phyloP scores from a whole-genome alignment of 2,329 filamentous ascomycete genomes.

The Clarireedia paspali region DNA sequence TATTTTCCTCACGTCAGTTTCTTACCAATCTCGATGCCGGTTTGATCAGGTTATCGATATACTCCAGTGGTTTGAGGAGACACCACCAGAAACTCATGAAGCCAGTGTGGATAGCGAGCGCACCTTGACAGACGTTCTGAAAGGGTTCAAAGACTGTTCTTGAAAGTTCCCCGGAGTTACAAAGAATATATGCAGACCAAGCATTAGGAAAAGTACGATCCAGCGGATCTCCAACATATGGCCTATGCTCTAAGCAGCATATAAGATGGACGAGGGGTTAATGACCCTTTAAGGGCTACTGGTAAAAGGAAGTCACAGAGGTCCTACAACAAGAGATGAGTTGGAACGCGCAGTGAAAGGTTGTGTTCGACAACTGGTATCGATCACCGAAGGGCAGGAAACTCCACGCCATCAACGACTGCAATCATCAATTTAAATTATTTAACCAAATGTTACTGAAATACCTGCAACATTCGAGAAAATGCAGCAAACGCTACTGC shows the following conservation, averaged over 20 bases:
- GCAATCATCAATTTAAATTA: no score
- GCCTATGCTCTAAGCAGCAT: neutral
- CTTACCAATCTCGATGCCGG: neutral
- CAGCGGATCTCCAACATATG: neutral
- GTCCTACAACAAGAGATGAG: no score
- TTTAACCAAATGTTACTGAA: no score
- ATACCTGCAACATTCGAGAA: no score
- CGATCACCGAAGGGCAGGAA: no score
- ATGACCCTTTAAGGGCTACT: neutral
- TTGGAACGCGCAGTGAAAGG: no score
- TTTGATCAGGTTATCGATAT: neutral
- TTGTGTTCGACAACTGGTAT: no score
- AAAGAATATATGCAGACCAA: neutral
- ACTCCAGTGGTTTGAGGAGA: neutral
- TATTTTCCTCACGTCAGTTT: neutral
- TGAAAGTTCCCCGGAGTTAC: neutral
- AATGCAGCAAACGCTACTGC: no score
- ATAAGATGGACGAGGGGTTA: neutral
- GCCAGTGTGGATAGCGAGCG: neutral
- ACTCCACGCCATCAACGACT: no score
- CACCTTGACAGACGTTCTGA: neutral
- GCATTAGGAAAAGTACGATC: neutral
- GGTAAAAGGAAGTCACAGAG: no score
- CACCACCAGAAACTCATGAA: neutral
- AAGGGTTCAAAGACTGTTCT: neutral